phyloP scores from a whole-genome alignment of 108 stramenopile genomes.

The Nannochloropsis gaditana region DNA sequence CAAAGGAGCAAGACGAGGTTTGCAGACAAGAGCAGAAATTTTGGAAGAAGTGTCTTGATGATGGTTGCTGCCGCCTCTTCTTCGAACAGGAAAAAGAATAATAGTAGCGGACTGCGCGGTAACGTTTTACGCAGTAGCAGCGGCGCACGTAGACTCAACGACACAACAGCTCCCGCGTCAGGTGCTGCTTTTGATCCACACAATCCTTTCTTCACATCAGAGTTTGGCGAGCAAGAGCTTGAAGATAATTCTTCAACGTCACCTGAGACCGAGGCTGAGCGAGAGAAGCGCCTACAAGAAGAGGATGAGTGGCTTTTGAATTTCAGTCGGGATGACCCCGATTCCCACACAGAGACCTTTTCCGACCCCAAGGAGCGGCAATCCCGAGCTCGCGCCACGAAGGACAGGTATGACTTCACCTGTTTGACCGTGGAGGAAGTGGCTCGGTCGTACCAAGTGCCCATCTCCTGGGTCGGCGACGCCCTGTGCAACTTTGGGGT shows the following conservation, averaged over 20 bases:
- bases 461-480: neutral
- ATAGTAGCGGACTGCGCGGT: neutral
- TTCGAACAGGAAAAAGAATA: neutral
- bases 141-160: neutral
- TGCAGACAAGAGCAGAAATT: too few relatives aligned
- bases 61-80: neutral
- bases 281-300: constrained; percentile 14
- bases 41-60: neutral
- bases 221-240: neutral
- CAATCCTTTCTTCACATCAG: constrained; percentile 9
- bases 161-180: neutral
- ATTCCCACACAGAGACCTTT: neutral
- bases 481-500: neutral
- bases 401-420: constrained; percentile 7
- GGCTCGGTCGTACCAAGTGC: neutral
- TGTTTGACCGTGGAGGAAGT: neutral
- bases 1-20: neutral
- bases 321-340: neutral
- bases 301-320: constrained; percentile 14
- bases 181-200: neutral
- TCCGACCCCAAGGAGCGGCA: neutral
- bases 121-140: neutral
- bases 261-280: neutral
- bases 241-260: neutral
- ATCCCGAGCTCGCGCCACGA: neutral